Evolutionary conservation across 2,329 filamentous ascomycete genomes (phyloP), one percentile per base, ranked within the genome.

Genomic region (Alternaria consortialis): DNA sequence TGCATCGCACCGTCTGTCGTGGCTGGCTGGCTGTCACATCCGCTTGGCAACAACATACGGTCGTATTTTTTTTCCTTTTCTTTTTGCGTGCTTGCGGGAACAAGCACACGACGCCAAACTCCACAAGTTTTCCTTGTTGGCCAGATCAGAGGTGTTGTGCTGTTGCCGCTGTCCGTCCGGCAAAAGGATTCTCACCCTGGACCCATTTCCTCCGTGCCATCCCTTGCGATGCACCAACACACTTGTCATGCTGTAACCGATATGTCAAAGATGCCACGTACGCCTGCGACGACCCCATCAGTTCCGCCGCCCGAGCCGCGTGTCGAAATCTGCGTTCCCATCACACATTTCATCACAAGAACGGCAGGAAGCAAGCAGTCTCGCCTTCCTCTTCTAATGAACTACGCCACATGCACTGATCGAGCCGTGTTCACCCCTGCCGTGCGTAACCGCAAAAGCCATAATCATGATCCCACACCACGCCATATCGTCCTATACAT

Each of bases 151-250:
- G 34, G 15, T 17, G 15, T 15, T 52, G 48, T 52, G 48, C 20
- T 53, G 39, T 42, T 43, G 27, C 39, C 51, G 39, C 13, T 53
- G 51, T 53, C 27, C 29, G 39, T 42, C 27, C 51, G 51, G 39
- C 39, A 42, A 59, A 59, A 59, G 56, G 56, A 56, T 48, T 50
- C 20, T 17, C 36, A 48, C 51, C 51, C 51, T 50, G 56, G 56
- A 59, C 56, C 56, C 56, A 59, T 59, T 59, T 59, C 56, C 53
- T 59, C 56, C 56, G 51, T 55, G 51, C 55, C 47, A 53, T 57
- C 47, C 51, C 47, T 48, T 40, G 46, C 37, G 44, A 25, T n/a
- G 39, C 39, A 25, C 20, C 39, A 42, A 42, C 52, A 54, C 39
- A 34, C 52, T 46, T 46, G 31, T 20, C 39, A 15, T 44, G 29